Percentiles rank a stretch among this genome's conserved stretches.
phyloP scores from a whole-genome alignment of 2,329 filamentous ascomycete species.

The Aureobasidium sp. region DNA sequence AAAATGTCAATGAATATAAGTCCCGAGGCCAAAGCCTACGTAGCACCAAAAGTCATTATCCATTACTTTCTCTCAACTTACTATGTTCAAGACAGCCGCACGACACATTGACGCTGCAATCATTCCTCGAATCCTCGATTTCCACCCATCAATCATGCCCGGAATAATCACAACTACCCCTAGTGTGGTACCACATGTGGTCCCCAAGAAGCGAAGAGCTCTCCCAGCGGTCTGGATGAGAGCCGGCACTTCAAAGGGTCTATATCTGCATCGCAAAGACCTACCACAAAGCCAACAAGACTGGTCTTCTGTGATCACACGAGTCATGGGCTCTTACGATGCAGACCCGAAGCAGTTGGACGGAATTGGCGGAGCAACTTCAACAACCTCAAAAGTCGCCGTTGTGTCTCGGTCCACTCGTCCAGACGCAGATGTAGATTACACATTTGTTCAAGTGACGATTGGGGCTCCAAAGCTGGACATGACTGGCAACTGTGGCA shows the following conservation, averaged over 20 bases:
- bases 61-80: neutral
- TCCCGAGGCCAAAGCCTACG: neutral
- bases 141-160: conserved; percentile 15
- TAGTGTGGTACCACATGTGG: neutral
- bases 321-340: conserved; percentile 29
- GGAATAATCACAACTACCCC: conserved; percentile 5
- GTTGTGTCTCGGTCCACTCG: conserved; percentile 20
- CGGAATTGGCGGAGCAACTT: conserved; percentile 23
- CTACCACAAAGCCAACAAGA: conserved; percentile 24
- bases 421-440: conserved; percentile 21
- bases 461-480: conserved; percentile 20
- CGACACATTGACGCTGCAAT: conserved; percentile 14
- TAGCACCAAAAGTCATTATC: neutral
- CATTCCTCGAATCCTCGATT: conserved; percentile 12
- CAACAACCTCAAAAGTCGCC: conserved; percentile 23
- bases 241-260: conserved; percentile 35
- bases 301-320: conserved; percentile 29
- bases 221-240: conserved; percentile 35
- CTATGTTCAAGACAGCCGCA: conserved; percentile 17
- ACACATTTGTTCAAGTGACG: conserved; percentile 22
- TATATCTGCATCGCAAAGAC: conserved; percentile 33
- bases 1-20: neutral
- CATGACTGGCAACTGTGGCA: conserved; percentile 23
- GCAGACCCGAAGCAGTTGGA: conserved; percentile 22
- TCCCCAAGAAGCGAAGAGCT: conserved; percentile 14